Conservation (phyloP, 441 rosid genomes). For the Croton setiger region DNA sequence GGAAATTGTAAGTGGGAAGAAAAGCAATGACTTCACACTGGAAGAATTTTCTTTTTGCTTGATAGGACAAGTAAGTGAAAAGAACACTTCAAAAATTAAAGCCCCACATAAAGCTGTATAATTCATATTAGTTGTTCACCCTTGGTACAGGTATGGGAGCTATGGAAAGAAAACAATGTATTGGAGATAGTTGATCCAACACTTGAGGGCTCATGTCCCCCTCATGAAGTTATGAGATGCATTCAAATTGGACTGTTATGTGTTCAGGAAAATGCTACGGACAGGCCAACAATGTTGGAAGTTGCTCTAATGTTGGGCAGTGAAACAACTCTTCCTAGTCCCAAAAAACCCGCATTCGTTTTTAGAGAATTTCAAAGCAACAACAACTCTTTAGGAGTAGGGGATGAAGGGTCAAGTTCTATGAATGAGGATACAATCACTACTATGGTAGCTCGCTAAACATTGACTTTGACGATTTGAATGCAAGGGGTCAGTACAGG, state of each 20-base stretch:
- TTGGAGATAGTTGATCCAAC: not conserved
- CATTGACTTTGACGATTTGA: too few relatives aligned
- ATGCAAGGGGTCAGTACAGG: too few relatives aligned
- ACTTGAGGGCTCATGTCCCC: not conserved
- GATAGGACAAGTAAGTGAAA: constrained; percentile 30
- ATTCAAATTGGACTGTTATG: too few relatives aligned
- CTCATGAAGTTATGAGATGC: not conserved
- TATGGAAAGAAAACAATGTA: not conserved
- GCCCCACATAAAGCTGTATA: not conserved
- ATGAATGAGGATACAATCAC: not conserved
- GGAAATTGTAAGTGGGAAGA: constrained; percentile 32
- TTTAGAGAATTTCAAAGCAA: not conserved
- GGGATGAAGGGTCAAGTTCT: not conserved
- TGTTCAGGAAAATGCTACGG: not conserved
- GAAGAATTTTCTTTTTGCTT: constrained; percentile 20
- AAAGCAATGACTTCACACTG: constrained; percentile 19
- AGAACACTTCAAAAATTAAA: not conserved
- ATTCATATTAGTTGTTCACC: not conserved
- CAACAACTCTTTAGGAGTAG: not conserved
- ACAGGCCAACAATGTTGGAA: not conserved
- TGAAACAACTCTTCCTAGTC: constrained; percentile 20
- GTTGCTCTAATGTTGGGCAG: not conserved
- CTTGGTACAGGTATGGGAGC: not conserved
- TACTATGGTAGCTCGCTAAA: not conserved
- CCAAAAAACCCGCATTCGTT: constrained; percentile 21